A percentile compares a stretch with the other conserved stretches of the same genome.
phyloP scores from a whole-genome alignment of 805 yeast species.

The Lipomyces spencermartinsiae region DNA sequence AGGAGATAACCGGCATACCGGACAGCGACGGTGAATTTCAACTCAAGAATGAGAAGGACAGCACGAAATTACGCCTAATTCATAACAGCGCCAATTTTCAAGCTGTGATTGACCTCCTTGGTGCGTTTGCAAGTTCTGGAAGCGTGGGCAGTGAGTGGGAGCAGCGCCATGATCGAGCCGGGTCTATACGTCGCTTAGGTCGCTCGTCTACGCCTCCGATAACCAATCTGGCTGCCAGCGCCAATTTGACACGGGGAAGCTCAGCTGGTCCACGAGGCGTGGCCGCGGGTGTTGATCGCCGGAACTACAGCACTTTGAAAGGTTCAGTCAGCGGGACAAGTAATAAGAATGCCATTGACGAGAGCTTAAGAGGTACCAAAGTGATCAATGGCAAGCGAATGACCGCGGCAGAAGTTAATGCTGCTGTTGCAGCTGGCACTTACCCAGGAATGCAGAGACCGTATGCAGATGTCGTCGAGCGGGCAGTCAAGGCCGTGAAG shows the following conservation, averaged over 20 bases:
- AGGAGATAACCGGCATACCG: constrained; percentile 24
- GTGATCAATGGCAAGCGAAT: constrained; percentile 28
- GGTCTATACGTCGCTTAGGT: constrained; percentile 15
- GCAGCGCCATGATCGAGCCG: constrained; percentile 28
- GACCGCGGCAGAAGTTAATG: constrained; percentile 38
- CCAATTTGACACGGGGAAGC: neutral
- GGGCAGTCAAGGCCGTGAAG: constrained; percentile 52
- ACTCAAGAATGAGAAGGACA: constrained; percentile 14
- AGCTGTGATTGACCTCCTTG: constrained; percentile 38
- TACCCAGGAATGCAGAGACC: constrained; percentile 36
- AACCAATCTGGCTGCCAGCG: neutral
- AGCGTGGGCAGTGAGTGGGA: constrained; percentile 37
- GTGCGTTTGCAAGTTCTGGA: constrained; percentile 41
- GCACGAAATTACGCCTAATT: constrained; percentile 12
- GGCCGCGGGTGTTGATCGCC: constrained; percentile 18
- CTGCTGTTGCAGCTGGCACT: constrained; percentile 38
- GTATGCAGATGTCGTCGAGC: constrained; percentile 59
- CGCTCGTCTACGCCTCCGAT: constrained; percentile 29
- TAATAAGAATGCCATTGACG: constrained; percentile 13
- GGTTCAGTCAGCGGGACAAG: neutral
- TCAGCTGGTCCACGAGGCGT: constrained; percentile 5
- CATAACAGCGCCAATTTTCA: constrained; percentile 36
- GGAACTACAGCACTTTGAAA: constrained; percentile 33
- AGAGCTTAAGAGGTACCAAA: constrained; percentile 16
- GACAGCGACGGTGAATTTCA: constrained; percentile 16